Evolutionary conservation across 1,284 basidiomycete species (phyloP), one percentile per base, ranked within the genome.

Genomic region (Microbotryum intermedium): DNA sequence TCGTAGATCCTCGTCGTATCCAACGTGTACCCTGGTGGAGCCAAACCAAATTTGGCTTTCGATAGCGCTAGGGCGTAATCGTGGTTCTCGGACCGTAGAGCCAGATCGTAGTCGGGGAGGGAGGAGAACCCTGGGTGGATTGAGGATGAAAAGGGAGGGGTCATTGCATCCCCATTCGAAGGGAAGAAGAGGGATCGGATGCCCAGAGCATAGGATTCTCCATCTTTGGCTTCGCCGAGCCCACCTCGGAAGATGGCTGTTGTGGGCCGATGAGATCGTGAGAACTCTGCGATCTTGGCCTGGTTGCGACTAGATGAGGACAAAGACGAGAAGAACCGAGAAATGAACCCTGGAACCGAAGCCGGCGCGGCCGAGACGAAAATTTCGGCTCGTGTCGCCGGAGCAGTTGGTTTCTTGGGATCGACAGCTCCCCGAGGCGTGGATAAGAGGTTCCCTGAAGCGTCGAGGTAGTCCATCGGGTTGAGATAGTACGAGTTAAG

Each of bases 1-100:
- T 65, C 64, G 54, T 59, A 65, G 20, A 65, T 46, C 28, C 64
- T 43, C 21, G 64, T 65, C 46, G 64, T 65, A 48, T 65, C 64
- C 49, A 65, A 57, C 10, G 64, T 65, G 55, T 63, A 65, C 5
- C 64, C 64, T 4, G 64, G 61, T 8, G 64, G 64, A 0, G 55
- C 61, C 29, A 65, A 53, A 20, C 64, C 64, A 26, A 58, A 65
- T 23, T 55, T 57, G 20, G 52, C 9, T 3, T 52, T 51, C 0
- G 61, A 29, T 44, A 65, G 57, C 6, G 57, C 57, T 3, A 21
- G 48, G 11, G 61, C 61, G 25, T 65, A 65, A 30, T 57, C 61
- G 23, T 60, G 55, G 52, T 63, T 63, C 39, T 57, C 56, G 34
- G 61, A 60, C 50, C n/a, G 43, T 2, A 43, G 26, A 28, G 64